These are phyloP conservation scores for Solanum sejunctum DNA, from an alignment of 257 asterid species.

Conservation along the genomic window DNA sequence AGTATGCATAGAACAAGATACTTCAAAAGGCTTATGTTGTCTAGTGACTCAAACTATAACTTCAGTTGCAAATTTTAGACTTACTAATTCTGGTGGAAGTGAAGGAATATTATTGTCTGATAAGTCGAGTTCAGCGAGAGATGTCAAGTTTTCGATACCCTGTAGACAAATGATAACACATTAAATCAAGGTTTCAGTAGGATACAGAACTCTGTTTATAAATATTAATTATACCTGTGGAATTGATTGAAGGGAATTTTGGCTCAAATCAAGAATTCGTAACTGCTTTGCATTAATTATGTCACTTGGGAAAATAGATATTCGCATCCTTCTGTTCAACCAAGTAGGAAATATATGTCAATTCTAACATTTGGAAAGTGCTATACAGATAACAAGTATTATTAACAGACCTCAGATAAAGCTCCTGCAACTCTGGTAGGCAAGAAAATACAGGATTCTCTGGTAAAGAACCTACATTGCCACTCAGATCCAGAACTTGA, in stretches of 20 bases:
- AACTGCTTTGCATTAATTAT: conserved; percentile 46
- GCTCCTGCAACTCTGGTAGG: conserved; percentile 74
- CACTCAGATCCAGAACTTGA: conserved; percentile 85
- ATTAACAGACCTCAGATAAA: conserved; percentile 64
- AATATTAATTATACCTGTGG: conserved; percentile 48
- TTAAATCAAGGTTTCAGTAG: neutral
- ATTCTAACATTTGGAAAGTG: neutral
- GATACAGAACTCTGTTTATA: neutral
- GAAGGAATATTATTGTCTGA: conserved; percentile 78
- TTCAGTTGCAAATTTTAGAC: conserved; percentile 1
- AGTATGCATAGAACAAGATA: neutral
- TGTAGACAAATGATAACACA: conserved; percentile 24
- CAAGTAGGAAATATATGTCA: conserved; percentile 14
- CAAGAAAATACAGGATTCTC: conserved; percentile 61
- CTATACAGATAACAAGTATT: neutral
- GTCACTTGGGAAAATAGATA: conserved; percentile 59
- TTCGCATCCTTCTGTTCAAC: conserved; percentile 65
- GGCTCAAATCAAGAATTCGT: conserved; percentile 82
- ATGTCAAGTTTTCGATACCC: conserved; percentile 58
- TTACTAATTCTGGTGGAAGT: conserved; percentile 81
- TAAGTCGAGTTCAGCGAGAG: conserved; percentile 67
- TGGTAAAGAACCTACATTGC: conserved; percentile 53
- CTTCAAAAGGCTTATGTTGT: neutral
- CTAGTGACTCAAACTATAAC: neutral
- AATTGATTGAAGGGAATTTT: conserved; percentile 58